These are phyloP conservation scores for Pythium rhizo-oryzae DNA, from an alignment of 352 stramenopile species.

Conservation along the genomic window DNA sequence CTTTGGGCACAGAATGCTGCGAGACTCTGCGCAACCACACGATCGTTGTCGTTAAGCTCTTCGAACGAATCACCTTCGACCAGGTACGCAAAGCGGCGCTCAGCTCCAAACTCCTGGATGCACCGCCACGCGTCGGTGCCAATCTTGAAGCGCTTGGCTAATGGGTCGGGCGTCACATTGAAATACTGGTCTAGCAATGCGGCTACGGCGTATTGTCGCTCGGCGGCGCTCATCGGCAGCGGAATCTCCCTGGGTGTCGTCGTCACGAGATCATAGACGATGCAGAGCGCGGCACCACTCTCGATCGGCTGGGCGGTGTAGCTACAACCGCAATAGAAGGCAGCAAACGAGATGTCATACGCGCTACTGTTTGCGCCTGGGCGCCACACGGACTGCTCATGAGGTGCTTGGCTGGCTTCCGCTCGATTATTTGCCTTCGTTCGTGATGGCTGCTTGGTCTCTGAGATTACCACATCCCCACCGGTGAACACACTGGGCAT, in stretches of 20 bases:
- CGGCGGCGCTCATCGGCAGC: not conserved
- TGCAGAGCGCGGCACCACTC: not conserved
- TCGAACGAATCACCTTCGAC: not conserved
- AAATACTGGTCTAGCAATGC: not conserved
- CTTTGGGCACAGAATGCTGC: not conserved
- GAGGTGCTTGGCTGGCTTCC: too few species aligned
- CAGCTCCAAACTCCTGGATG: not conserved
- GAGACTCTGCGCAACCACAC: not conserved
- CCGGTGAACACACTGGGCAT: too few species aligned
- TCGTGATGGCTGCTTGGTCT: too few species aligned
- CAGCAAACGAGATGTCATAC: not conserved
- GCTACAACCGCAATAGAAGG: not conserved
- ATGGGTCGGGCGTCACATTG: not conserved
- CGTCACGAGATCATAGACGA: constrained; percentile 5
- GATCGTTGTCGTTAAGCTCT: not conserved
- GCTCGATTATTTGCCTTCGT: too few species aligned
- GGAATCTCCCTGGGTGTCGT: not conserved
- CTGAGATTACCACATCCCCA: too few species aligned
- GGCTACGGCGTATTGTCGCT: not conserved
- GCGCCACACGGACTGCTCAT: too few species aligned
- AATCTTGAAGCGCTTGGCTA: constrained; percentile 4
- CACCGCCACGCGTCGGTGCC: not conserved
- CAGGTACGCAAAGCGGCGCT: not conserved
- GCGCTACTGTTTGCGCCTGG: too few species aligned
- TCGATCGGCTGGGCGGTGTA: not conserved